Evolutionary conservation across 805 yeast species (phyloP).

Genomic region (Cyberlindnera americana): DNA sequence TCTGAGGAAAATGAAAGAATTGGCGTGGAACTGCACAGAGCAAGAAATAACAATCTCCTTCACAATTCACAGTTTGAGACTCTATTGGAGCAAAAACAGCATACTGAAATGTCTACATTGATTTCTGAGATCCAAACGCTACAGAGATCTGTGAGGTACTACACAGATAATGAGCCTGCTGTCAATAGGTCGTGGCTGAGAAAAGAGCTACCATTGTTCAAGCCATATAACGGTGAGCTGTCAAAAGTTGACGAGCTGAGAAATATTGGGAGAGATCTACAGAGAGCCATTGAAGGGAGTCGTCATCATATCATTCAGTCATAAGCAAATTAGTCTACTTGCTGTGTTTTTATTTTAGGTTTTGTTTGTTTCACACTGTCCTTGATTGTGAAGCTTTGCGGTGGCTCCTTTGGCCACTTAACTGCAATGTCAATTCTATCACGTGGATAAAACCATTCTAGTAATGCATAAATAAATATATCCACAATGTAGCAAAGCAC

Average conservation of each 20-base stretch:
- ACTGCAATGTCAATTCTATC: conserved; percentile 65
- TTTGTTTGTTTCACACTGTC: not conserved
- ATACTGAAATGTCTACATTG: conserved; percentile 34
- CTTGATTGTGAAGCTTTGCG: not conserved
- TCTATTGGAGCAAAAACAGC: conserved; percentile 33
- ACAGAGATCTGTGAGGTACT: conserved; percentile 28
- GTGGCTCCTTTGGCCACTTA: conserved; percentile 66
- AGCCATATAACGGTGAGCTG: conserved; percentile 8
- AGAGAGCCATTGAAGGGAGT: conserved; percentile 7
- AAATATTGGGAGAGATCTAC: conserved; percentile 19
- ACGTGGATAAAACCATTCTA: conserved; percentile 72
- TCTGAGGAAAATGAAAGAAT: conserved; percentile 24
- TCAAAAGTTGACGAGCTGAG: conserved; percentile 19
- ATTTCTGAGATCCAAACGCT: conserved; percentile 44
- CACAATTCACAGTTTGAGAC: conserved; percentile 32
- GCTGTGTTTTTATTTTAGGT: no score
- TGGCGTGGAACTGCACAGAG: conserved; percentile 27
- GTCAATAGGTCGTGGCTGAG: conserved; percentile 12
- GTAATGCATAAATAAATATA: conserved; percentile 52
- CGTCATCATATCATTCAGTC: conserved; percentile 4
- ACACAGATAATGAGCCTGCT: not conserved
- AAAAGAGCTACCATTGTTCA: conserved; percentile 8
- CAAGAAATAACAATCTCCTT: conserved; percentile 25
- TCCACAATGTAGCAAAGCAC: conserved; percentile 81
- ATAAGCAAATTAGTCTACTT: not conserved